Base-by-base conservation (phyloP, 176 grass and related monocot species). In the Melocanna baccifera region DNA sequence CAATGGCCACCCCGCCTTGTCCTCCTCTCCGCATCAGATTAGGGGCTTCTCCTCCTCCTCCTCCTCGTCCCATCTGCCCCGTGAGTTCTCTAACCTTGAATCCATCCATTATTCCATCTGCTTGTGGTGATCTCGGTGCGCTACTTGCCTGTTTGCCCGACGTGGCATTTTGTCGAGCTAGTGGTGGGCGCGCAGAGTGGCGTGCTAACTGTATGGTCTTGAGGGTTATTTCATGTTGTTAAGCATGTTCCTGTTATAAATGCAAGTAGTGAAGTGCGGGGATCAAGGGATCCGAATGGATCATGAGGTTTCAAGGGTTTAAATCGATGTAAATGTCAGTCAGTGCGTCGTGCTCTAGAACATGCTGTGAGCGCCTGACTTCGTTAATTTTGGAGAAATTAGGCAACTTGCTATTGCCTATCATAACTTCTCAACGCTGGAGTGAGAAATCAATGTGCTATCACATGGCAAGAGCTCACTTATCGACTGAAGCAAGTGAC, bases 401-500 rank as follows among this genome's bases (percentile, higher is more conserved):
- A 86, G 89, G 89, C 48, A 86, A 68, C n/a, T 69, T 73, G 41
- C 41, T 77, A 73, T 69, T 19, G 28, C 84, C 48, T 75, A 36
- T 77, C 37, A 74, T 69, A 62, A 70, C 64, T 75, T 81, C 84
- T 76, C 81, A 86, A 22, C 77, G 81, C 52, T 4, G 12, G 45
- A 73, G 20, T 84, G 69, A 75, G 40, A 75, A 89, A 89, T 22
- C 87, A 79, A 16, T 69, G 69, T 69, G 14, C 39, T 86, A 47
- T 84, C 76, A 72, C 32, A 73, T 84, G 25, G 1, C 69, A 47
- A 72, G 10, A 22, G 74, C 81, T 77, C 81, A 78, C 55, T 94
- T 90, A 39, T 92, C 93, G 12, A 92, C 96, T 43, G 91, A 88
- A 88, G 83, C 91, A 88, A 88, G 83, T 89, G 89, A 84, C 20